Evolutionary conservation across 495 filamentous ascomycete species (phyloP), one percentile per base, ranked within the genome.

Genomic region (Talaromyces liani): DNA sequence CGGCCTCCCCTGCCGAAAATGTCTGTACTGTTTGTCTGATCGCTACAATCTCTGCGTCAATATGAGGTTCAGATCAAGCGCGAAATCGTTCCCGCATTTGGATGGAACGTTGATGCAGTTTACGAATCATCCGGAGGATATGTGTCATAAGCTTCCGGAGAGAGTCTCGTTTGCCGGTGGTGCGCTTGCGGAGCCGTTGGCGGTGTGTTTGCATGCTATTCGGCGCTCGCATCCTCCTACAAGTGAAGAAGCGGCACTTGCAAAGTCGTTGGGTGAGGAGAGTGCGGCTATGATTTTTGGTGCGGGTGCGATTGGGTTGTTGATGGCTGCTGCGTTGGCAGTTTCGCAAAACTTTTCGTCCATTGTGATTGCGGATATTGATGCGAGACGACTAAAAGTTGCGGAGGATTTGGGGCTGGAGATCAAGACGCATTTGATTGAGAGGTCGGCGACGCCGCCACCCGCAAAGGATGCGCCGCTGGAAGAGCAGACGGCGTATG

Each of bases 41-140:
- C 80, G 91, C 59, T 94, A 95, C 73, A 96, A 95, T 73, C 90
- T 96, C 76, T 96, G 91, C 80, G 79, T 80, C n/a, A 73, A 76
- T 9, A 88, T 96, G 84, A 79, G 77, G 57, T 96, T 96, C 75
- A 80, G 90, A 55, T 88, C 85, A 69, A 90, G 87, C 55, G 91
- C 91, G 16, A 93, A 92, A 76, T 73, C 79, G 31, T 88, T 87
- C 72, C 89, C 90, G 3, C 91, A 95, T 67, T 81, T 85, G 22
- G 91, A 95, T 75, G 91, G 91, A 16, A 95, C 91, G 12, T 78
- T 96, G 56, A 91, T 93, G 79, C 87, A 89, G 63, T 79, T 82
- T 62, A 86, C 93, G 41, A 90, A 88, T 69, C 90, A 92, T 70
- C 90, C 90, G 0, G 89, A 86, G 7, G 75, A 72, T 27, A 66